Evolutionary conservation across 768 basidiomycete species (phyloP).

Genomic region (Tulasnella sp.): DNA sequence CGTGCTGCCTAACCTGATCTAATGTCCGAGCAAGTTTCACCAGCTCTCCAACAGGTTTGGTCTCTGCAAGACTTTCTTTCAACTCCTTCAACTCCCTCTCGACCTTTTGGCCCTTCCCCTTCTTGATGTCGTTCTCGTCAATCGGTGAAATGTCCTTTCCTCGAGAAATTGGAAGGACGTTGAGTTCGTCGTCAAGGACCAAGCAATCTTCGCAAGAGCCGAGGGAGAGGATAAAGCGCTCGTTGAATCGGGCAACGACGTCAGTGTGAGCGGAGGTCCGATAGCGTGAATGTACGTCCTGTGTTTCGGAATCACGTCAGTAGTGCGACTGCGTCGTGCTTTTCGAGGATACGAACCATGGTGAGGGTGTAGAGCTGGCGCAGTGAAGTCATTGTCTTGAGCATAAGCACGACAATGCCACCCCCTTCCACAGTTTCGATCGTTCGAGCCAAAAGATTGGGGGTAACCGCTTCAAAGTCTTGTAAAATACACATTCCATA

Average conservation of each 20-base stretch:
- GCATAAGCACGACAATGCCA: slow-evolving; percentile 76
- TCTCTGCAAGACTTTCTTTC: slow-evolving; percentile 71
- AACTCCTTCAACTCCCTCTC: slow-evolving; percentile 72
- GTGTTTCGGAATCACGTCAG: not conserved
- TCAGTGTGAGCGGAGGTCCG: slow-evolving; percentile 86
- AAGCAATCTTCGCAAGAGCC: slow-evolving; percentile 90
- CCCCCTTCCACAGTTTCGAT: slow-evolving; percentile 99
- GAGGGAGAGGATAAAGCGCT: slow-evolving; percentile 96
- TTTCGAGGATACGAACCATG: slow-evolving; percentile 46
- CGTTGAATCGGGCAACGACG: slow-evolving; percentile 94
- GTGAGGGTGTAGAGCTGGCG: slow-evolving; percentile 91
- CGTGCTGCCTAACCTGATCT: slow-evolving; percentile 60
- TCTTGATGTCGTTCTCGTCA: slow-evolving; percentile 44
- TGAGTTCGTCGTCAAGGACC: slow-evolving; percentile 94
- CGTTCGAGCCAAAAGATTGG: slow-evolving; percentile 92
- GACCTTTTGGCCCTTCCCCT: slow-evolving; percentile 48
- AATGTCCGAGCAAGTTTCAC: slow-evolving; percentile 86
- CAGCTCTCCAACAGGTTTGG: slow-evolving; percentile 83
- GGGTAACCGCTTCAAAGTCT: slow-evolving; percentile 97
- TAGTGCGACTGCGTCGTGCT: slow-evolving; percentile 21
- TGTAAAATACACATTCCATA: slow-evolving; percentile 96
- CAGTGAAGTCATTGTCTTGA: slow-evolving; percentile 93
- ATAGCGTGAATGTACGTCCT: slow-evolving; percentile 97
- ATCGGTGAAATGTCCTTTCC: slow-evolving; percentile 86
- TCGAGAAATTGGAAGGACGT: slow-evolving; percentile 91